Percentiles rank a stretch among this genome's conserved stretches.
phyloP scores from a whole-genome alignment of 805 yeast genomes.

The Myxozyma kluyveri region DNA sequence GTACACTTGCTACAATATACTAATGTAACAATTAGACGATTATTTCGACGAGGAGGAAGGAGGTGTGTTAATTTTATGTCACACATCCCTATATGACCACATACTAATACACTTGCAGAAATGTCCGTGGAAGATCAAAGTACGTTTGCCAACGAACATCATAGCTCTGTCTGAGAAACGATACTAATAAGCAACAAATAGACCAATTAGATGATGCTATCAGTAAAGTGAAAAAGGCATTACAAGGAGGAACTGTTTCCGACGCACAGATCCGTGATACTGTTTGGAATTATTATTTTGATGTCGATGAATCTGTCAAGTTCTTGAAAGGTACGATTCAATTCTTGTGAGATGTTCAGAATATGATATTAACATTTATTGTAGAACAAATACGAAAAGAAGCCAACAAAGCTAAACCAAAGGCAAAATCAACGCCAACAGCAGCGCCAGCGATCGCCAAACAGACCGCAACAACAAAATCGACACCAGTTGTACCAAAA shows the following conservation, averaged over 20 bases:
- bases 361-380: constrained; percentile 10
- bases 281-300: constrained; percentile 59
- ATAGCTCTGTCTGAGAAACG: neutral
- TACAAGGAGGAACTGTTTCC: constrained; percentile 43
- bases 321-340: constrained; percentile 41
- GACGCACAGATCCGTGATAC: constrained; percentile 56
- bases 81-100: neutral
- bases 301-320: constrained; percentile 49
- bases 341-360: neutral
- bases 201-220: constrained; percentile 32
- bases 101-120: constrained; percentile 10
- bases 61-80: constrained; percentile 7
- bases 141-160: constrained; percentile 8
- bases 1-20: too few species aligned
- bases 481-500: neutral
- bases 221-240: constrained; percentile 27
- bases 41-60: constrained; percentile 30
- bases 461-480: neutral
- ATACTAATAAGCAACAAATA: too few species aligned
- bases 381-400: constrained; percentile 11
- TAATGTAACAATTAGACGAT: constrained; percentile 12
- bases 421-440: neutral
- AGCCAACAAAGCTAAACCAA: neutral
- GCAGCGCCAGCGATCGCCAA: neutral
- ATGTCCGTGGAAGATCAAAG: constrained; percentile 34